phyloP scores from a whole-genome alignment of 2,329 filamentous ascomycete genomes.

The Xylaria sp. region DNA sequence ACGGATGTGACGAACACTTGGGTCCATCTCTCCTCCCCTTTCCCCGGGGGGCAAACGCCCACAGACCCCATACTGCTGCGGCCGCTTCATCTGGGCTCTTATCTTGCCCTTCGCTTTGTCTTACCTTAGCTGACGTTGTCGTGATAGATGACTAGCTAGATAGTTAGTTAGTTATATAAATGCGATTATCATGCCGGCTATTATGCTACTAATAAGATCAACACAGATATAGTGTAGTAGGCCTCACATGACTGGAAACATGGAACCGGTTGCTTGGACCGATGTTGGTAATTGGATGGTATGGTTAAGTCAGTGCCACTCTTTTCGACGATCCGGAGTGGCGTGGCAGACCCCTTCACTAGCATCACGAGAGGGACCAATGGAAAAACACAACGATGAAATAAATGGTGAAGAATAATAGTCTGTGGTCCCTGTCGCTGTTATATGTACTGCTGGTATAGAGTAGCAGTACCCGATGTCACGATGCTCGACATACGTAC shows the following conservation, averaged over 20 bases:
- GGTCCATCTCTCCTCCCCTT: conserved; percentile 2
- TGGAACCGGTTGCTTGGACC: conserved; percentile 21
- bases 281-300: conserved; percentile 11
- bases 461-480: conserved; percentile 12
- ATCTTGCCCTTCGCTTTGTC: conserved; percentile 5
- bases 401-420: too few species aligned
- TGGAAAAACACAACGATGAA: background rate
- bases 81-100: conserved; percentile 13
- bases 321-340: conserved; percentile 22
- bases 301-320: conserved; percentile 15
- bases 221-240: conserved; percentile 24
- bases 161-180: background rate
- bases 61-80: background rate
- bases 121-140: background rate
- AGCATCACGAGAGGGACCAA: background rate
- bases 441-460: background rate
- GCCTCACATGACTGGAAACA: conserved; percentile 27
- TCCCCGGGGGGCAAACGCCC: background rate
- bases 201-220: conserved; percentile 30
- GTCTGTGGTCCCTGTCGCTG: too few species aligned
- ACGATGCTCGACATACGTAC: conserved; percentile 20
- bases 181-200: conserved; percentile 23
- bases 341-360: background rate
- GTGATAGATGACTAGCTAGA: background rate
- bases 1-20: conserved; percentile 4